phyloP scores from a whole-genome alignment of 2,329 filamentous ascomycete species.

The Capronia coronata region DNA sequence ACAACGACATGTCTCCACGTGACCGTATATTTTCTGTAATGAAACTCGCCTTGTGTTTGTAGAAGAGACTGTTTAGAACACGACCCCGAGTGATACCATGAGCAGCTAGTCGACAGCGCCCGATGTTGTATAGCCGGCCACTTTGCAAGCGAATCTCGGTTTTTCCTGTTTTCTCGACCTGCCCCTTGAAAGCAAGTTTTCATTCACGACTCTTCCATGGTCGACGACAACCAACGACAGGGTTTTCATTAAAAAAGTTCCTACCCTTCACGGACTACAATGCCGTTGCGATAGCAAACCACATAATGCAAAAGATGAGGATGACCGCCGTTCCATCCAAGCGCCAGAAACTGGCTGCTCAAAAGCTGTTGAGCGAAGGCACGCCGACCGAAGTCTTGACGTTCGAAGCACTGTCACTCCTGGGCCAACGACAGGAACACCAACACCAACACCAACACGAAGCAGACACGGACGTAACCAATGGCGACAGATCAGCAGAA shows the following conservation, averaged over 20 bases:
- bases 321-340: not conserved
- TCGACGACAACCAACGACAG: not conserved
- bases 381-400: slow-evolving; percentile 18
- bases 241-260: not conserved
- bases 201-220: not conserved
- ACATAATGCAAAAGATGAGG: slow-evolving; percentile 8
- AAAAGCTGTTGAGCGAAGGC: slow-evolving; percentile 7
- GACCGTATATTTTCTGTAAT: slow-evolving; percentile 1
- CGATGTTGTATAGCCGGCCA: slow-evolving; percentile 4
- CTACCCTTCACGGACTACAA: slow-evolving; percentile 9
- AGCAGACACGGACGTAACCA: not conserved
- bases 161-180: not conserved
- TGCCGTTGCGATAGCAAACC: slow-evolving; percentile 9
- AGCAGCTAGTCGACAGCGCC: not conserved
- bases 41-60: not conserved
- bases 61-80: too few relatives aligned
- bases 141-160: not conserved
- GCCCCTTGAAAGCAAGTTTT: not conserved
- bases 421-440: not conserved
- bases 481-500: not conserved
- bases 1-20: slow-evolving; percentile 4
- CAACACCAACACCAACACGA: not conserved
- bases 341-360: not conserved
- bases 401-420: slow-evolving; percentile 13
- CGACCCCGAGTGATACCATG: too few relatives aligned